Base-by-base conservation (phyloP, 768 basidiomycete genomes). In the Ramaria rubella region DNA sequence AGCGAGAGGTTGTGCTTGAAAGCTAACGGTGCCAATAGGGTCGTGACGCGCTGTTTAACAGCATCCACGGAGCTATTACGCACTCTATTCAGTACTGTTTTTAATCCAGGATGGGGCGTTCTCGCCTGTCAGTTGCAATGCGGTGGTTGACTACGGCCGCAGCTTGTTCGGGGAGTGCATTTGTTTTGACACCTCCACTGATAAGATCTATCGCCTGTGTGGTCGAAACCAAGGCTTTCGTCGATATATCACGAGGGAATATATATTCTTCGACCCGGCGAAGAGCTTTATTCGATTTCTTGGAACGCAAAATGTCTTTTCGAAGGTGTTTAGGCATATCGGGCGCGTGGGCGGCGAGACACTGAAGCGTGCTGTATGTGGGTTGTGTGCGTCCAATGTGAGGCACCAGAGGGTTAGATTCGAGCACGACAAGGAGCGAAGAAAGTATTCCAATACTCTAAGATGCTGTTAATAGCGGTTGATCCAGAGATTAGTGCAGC, bases 381-480 rank as follows among this genome's bases (percentile, higher is more conserved):
- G 71, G 67, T 19, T 67, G 66, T 23, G 51, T 65, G 11, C 72
- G 70, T 12, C 59, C 59, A 15, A 79, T 62, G 44, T 61, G 55
- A 5, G 73, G 68, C 43, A 63, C 42, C 48, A 64, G 69, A 1
- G 90, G 87, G 65, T 90, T 73, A 8, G 72, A 66, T 67, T 95
- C 92, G 43, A 86, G 77, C 30, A 81, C 72, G 5, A 83, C 81
- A 26, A 95, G 75, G 11, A 90, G 67, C 1, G 80, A 72, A 3
- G 92, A 77, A 40, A 94, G 80, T 52, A 92, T 85, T 9, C 93
- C 91, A 56, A 95, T 91, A 56, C 82, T 82, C 86, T 87, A 59
- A 17, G n/a, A 26, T 30, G 7, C 27, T 14, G 31, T 26, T 45
- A 29, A 49, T 29, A 33, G 21, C 17, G 1, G 14, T 45, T 26